These are phyloP conservation scores for Grammothele lineata DNA, from an alignment of 768 basidiomycete species.

Conservation along the genomic window DNA sequence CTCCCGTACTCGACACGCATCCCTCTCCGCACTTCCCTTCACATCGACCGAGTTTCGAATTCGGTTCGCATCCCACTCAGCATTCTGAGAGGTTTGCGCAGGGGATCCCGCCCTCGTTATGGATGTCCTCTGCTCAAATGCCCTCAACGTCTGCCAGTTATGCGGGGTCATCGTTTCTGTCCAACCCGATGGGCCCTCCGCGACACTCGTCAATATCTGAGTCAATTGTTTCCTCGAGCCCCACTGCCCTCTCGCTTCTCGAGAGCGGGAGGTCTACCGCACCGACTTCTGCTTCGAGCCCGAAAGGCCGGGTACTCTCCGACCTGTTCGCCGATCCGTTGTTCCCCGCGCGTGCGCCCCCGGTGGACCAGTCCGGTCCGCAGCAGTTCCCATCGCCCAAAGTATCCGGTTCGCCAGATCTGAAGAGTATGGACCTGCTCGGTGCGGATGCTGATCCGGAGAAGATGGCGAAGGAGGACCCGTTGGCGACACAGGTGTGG, in stretches of 20 bases:
- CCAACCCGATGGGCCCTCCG: conserved; percentile 18
- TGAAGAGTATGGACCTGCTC: conserved; percentile 42
- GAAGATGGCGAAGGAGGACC: conserved; percentile 76
- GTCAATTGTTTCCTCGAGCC: conserved; percentile 21
- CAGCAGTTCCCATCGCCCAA: conserved; percentile 63
- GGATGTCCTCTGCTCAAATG: conserved; percentile 74
- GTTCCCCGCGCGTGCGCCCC: conserved; percentile 43
- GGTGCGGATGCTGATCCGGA: conserved; percentile 52
- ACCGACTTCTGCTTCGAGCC: conserved; percentile 25
- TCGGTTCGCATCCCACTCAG: conserved; percentile 20
- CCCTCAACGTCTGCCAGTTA: conserved; percentile 38
- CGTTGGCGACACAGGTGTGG: conserved; percentile 95
- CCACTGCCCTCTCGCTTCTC: conserved; percentile 25
- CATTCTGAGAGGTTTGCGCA: conserved; percentile 47
- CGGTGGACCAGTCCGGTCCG: conserved; percentile 29
- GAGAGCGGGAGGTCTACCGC: conserved; percentile 24
- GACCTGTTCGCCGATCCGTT: conserved; percentile 65
- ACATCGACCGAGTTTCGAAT: conserved; percentile 23
- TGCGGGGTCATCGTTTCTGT: conserved; percentile 22
- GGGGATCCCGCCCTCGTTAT: conserved; percentile 69
- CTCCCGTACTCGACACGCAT: conserved; percentile 12
- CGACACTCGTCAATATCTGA: conserved; percentile 20
- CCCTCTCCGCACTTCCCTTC: conserved; percentile 16
- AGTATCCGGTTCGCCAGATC: conserved; percentile 64
- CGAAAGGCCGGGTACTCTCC: conserved; percentile 27